Evolutionary conservation across 768 basidiomycete genomes (phyloP).

Genomic region (Cystofilobasidium capitatum): DNA sequence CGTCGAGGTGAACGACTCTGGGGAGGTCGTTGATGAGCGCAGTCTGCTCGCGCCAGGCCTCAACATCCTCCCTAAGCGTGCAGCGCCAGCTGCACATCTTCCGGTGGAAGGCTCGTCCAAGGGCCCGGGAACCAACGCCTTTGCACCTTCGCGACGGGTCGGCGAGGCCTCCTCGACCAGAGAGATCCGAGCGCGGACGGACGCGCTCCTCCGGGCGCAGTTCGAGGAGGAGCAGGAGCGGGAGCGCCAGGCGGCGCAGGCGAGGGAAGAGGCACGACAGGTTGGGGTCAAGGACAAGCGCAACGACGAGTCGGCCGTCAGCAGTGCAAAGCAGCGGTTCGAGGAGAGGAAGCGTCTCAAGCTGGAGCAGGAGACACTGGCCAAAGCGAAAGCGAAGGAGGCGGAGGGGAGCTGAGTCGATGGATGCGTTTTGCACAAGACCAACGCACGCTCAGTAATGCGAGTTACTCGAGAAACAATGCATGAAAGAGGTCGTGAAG

Average conservation of each 20-base stretch:
- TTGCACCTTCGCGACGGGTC: constrained; percentile 50
- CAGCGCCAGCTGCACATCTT: constrained; percentile 41
- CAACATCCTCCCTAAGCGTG: constrained; percentile 60
- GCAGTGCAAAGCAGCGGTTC: constrained; percentile 65
- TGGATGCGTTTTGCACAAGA: too few species aligned
- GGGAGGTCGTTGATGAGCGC: constrained; percentile 92
- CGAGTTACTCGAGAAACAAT: too few species aligned
- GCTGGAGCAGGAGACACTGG: constrained; percentile 46
- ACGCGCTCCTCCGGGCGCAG: constrained; percentile 66
- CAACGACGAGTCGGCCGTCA: constrained; percentile 63
- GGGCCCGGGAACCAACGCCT: constrained; percentile 21
- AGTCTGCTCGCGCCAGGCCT: constrained; percentile 83
- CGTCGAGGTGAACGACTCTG: constrained; percentile 93
- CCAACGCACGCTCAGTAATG: too few species aligned
- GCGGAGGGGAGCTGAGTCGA: too few species aligned
- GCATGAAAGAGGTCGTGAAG: too few species aligned
- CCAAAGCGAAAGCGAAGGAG: constrained; percentile 1
- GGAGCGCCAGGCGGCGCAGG: constrained; percentile 52
- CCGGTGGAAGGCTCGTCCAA: constrained; percentile 9
- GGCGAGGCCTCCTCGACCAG: constrained; percentile 68
- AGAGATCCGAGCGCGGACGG: constrained; percentile 77
- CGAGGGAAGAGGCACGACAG: constrained; percentile 43
- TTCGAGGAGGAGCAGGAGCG: constrained; percentile 61
- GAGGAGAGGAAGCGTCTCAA: constrained; percentile 68
- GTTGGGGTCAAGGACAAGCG: constrained; percentile 48